A percentile compares a stretch with the other conserved stretches of the same genome.
Evolutionary conservation across 1,139 yeast species (phyloP).

Genomic region (Arxiozyma bovina): DNA sequence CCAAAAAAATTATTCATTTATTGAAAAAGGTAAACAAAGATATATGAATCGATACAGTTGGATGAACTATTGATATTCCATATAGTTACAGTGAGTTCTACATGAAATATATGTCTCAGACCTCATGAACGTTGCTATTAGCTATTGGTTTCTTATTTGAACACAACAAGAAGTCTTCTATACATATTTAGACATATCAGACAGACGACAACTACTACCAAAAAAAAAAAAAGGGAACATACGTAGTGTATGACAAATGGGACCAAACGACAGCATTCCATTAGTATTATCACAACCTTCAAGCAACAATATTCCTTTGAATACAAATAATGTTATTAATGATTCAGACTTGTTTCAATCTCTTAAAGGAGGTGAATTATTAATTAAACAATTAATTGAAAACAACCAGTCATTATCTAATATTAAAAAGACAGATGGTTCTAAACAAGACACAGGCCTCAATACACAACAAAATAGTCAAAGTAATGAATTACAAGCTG

Average conservation of each 20-base stretch:
- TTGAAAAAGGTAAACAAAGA: background rate
- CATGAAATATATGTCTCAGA: background rate
- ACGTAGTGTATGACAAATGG: background rate
- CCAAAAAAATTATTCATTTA: background rate
- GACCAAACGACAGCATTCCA: background rate
- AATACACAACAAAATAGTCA: conserved; percentile 1
- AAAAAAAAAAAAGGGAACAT: background rate
- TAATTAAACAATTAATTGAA: background rate
- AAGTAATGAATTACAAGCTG: background rate
- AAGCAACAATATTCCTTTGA: too few relatives aligned
- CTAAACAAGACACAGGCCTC: background rate
- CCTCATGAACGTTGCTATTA: too few relatives aligned
- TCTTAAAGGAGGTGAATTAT: background rate
- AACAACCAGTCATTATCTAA: background rate
- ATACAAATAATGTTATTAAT: too few relatives aligned
- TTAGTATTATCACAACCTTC: background rate
- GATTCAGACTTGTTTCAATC: background rate
- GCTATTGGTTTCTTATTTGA: background rate
- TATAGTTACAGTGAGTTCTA: too few relatives aligned
- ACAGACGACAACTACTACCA: background rate
- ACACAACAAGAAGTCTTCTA: background rate
- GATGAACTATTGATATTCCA: background rate
- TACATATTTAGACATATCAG: background rate
- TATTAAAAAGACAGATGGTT: background rate
- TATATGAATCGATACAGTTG: background rate